phyloP scores from a whole-genome alignment of 129 eudicot species.

The Ambrosia artemisiifolia region DNA sequence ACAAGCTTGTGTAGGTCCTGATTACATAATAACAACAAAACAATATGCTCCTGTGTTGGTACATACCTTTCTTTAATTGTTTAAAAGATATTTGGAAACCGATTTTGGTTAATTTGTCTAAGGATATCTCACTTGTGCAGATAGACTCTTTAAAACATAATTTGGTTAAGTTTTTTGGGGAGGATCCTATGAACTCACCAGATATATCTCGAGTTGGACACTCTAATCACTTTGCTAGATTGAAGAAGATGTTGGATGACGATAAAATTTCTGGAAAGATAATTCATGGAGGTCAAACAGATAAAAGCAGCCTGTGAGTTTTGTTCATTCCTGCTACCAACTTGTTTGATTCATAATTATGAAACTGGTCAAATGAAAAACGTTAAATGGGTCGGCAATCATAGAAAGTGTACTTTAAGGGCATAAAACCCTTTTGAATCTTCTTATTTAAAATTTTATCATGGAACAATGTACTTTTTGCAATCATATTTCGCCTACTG shows the following conservation, averaged over 20 bases:
- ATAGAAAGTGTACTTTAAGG: not conserved
- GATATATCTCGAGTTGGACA: constrained; percentile 76
- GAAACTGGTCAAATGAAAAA: not conserved
- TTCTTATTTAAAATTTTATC: not conserved
- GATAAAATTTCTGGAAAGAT: constrained; percentile 68
- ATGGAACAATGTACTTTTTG: not conserved
- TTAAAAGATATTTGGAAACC: not conserved
- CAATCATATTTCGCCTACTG: not conserved
- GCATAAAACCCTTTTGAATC: not conserved
- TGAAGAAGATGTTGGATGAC: constrained; percentile 63
- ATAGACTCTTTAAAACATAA: constrained; percentile 57
- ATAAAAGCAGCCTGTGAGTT: constrained; percentile 63
- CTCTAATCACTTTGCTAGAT: constrained; percentile 63
- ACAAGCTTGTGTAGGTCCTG: constrained; percentile 77
- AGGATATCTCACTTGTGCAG: constrained; percentile 35
- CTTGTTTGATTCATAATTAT: constrained; percentile 5
- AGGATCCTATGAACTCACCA: constrained; percentile 63
- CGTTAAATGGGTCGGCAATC: not conserved
- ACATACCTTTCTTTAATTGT: constrained; percentile 9
- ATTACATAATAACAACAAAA: constrained; percentile 72
- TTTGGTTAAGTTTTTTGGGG: constrained; percentile 65
- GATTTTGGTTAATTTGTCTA: constrained; percentile 15
- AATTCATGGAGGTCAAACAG: constrained; percentile 79
- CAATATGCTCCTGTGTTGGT: constrained; percentile 70
- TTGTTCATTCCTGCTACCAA: constrained; percentile 10